A percentile compares a stretch with the other conserved stretches of the same genome.
Conservation (phyloP, 192 early-diverging fungal species). For the Kappamyces sp. region DNA sequence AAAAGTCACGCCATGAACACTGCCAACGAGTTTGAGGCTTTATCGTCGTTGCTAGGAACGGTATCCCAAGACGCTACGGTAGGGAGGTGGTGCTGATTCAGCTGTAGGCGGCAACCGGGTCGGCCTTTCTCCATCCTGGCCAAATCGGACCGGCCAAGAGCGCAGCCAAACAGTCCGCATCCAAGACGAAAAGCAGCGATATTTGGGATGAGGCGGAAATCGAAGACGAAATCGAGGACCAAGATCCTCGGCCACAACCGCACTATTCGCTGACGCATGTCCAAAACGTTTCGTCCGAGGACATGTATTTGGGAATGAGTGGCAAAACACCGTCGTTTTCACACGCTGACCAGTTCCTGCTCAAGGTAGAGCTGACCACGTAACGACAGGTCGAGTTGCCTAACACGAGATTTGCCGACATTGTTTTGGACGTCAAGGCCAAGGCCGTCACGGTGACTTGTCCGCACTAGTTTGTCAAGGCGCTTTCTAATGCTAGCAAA, state of each 20-base stretch:
- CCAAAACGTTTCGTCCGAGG: constrained; percentile 14
- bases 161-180: too few relatives aligned
- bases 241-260: constrained; percentile 11
- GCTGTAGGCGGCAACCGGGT: too few relatives aligned
- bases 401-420: constrained; percentile 1
- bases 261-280: constrained; percentile 9
- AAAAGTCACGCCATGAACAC: too few relatives aligned
- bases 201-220: constrained; percentile 17
- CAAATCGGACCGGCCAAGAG: too few relatives aligned
- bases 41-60: too few relatives aligned
- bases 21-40: too few relatives aligned
- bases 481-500: neutral
- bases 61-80: too few relatives aligned
- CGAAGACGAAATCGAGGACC: neutral
- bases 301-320: constrained; percentile 15
- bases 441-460: neutral
- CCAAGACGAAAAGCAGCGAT: neutral
- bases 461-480: neutral
- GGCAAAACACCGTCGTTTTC: constrained; percentile 9
- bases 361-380: neutral
- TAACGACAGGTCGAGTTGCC: neutral
- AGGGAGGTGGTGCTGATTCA: too few relatives aligned
- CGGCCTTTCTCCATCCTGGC: too few relatives aligned
- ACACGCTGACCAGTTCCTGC: constrained; percentile 2
- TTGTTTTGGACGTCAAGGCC: neutral